These are phyloP conservation scores for Cicer bijugum DNA, from an alignment of 306 rosid species.

Conservation along the genomic window DNA sequence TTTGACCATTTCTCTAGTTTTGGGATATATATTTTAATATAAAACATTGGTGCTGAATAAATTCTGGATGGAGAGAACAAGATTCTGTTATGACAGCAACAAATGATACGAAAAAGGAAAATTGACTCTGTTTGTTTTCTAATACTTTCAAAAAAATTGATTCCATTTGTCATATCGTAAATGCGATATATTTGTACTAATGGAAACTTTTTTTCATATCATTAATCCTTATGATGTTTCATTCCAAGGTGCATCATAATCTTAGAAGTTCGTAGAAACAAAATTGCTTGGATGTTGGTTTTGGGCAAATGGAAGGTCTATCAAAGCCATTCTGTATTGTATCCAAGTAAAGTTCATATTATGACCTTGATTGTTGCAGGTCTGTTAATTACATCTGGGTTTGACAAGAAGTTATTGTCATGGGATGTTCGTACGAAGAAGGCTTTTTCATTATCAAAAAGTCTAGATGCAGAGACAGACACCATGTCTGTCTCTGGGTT, in stretches of 20 bases:
- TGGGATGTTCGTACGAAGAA: conserved; percentile 70
- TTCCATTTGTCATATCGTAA: conserved; percentile 1
- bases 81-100: conserved; percentile 10
- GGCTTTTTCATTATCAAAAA: conserved; percentile 46
- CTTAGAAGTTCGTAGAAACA: conserved; percentile 16
- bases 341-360: conserved; percentile 12
- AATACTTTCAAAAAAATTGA: neutral
- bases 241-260: conserved; percentile 5
- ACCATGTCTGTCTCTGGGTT: conserved; percentile 75
- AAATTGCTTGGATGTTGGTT: conserved; percentile 14
- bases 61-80: conserved; percentile 12
- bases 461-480: conserved; percentile 60
- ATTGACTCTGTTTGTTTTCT: neutral
- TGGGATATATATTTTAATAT: neutral
- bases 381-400: conserved; percentile 76
- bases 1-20: conserved; percentile 1
- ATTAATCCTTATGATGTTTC: conserved; percentile 13
- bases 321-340: conserved; percentile 1
- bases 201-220: conserved; percentile 15
- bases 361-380: conserved; percentile 51
- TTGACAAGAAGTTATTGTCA: conserved; percentile 65
- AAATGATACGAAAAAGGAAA: conserved; percentile 22
- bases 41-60: conserved; percentile 5
- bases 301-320: conserved; percentile 3
- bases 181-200: conserved; percentile 1